Base-by-base conservation (phyloP, 2,329 filamentous ascomycete genomes). In the Epichloe typhina region DNA sequence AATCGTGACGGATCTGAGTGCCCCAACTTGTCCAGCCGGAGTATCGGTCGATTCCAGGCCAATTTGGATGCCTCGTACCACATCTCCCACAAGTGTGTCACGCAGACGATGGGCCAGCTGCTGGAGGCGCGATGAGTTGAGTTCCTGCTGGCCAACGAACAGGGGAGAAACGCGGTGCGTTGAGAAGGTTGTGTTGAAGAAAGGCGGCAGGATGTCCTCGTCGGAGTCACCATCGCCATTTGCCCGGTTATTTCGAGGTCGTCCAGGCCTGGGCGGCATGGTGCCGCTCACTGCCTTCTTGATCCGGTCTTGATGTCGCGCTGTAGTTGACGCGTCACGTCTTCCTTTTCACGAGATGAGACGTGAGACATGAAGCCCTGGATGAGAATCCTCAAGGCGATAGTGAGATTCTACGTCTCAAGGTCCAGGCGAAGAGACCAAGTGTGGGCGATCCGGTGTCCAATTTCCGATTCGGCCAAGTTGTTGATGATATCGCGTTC, bases 171-270 rank as follows among this genome's bases (percentile, higher is more conserved):
- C 70, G 45, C 76, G 74, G 57, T 79, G 72, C 5, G 73, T 73
- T 3, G 77, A 75, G 55, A 79, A 81, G 13, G 76, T 79, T 0
- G 74, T 79, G 64, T 78, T 76, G 67, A 77, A 78, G 61, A 82
- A 75, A 2, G 70, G 70, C 23, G 69, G 65, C 21, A 58, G 53
- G 1, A 58, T 54, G 23, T 64, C 59, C 38, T 60, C 52, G 8
- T 58, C 58, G 17, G 55, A 50, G 33, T 64, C 59, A 43, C 59
- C 53, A 26, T 57, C 57, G 23, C 55, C 51, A 19, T 54, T 52
- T 43, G 19, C 15, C 36, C 42, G 35, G 19, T 49, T 43, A 41
- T 41, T 31, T 23, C 50, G 51, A 47, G 42, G 15, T 48, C 37
- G 43, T 35, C 47, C 47, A 26, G 50, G 21, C 42, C 50, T 46